phyloP scores from a whole-genome alignment of 1,139 yeast genomes.

The Hyphopichia khmerensis region DNA sequence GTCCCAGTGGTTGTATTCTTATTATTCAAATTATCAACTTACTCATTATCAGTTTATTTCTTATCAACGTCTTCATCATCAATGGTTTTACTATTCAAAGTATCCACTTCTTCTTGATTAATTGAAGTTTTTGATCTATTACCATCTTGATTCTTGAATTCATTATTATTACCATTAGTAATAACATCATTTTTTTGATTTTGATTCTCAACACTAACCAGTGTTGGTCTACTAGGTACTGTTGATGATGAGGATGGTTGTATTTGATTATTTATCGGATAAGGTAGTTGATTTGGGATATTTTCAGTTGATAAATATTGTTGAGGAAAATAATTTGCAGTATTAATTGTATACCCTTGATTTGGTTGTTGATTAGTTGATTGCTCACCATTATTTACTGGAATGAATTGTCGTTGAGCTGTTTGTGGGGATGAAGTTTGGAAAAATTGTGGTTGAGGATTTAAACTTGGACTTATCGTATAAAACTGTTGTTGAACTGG shows the following conservation, averaged over 20 bases:
- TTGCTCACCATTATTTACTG: conserved; percentile 8
- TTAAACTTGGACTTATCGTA: conserved; percentile 35
- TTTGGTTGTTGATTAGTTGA: conserved; percentile 8
- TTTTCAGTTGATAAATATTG: conserved; percentile 2
- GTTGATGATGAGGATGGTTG: neutral
- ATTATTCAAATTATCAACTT: too few relatives aligned
- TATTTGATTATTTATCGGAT: conserved; percentile 7
- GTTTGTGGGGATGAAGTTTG: conserved; percentile 17
- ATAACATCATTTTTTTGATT: neutral
- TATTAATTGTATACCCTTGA: conserved; percentile 14
- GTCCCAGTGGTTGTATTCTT: too few relatives aligned
- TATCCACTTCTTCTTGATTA: neutral
- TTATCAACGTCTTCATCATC: neutral
- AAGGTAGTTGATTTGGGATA: conserved; percentile 6
- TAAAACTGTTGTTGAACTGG: conserved; percentile 48
- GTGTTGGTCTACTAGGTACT: conserved; percentile 1
- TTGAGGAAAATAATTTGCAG: conserved; percentile 19
- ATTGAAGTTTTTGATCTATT: neutral
- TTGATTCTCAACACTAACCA: neutral
- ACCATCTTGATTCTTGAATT: neutral
- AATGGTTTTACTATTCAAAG: conserved; percentile 1
- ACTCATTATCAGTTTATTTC: too few relatives aligned
- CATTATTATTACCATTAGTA: neutral
- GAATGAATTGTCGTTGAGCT: neutral
- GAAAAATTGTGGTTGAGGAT: conserved; percentile 20